Conservation (phyloP, 192 early-diverging fungal genomes). For the Diversispora epigaea region DNA sequence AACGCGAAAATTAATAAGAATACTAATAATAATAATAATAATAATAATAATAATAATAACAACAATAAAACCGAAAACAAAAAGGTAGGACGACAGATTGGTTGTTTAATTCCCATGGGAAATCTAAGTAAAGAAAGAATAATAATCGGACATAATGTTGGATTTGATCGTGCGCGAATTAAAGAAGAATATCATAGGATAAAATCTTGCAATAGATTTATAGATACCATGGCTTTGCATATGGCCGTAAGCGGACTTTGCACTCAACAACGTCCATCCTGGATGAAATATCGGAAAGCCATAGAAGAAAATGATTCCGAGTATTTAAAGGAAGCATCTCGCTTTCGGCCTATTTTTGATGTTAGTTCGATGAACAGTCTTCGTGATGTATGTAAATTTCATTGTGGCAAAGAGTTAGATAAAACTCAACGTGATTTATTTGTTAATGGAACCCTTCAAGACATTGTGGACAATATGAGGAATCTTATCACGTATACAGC, state of each 20-base stretch:
- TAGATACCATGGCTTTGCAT: conserved; percentile 96
- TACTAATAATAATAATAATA: too few relatives aligned
- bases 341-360: conserved; percentile 59
- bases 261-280: conserved; percentile 80
- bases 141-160: conserved; percentile 89
- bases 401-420: conserved; percentile 68
- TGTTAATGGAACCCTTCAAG: conserved; percentile 55
- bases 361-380: conserved; percentile 74
- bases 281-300: conserved; percentile 70
- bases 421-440: conserved; percentile 63
- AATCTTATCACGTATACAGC: conserved; percentile 82
- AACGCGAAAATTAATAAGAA: conserved; percentile 38
- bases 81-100: conserved; percentile 24
- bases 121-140: conserved; percentile 45
- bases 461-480: conserved; percentile 66
- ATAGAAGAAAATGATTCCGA: conserved; percentile 45
- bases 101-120: conserved; percentile 70
- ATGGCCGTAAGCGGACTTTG: conserved; percentile 86
- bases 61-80: too few relatives aligned
- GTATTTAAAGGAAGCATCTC: conserved; percentile 49
- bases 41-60: too few relatives aligned
- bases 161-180: conserved; percentile 86
- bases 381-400: conserved; percentile 73
- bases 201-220: conserved; percentile 57
- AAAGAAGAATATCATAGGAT: conserved; percentile 78